Conservation (phyloP, 345 rosid species). For the Acer negundo region DNA sequence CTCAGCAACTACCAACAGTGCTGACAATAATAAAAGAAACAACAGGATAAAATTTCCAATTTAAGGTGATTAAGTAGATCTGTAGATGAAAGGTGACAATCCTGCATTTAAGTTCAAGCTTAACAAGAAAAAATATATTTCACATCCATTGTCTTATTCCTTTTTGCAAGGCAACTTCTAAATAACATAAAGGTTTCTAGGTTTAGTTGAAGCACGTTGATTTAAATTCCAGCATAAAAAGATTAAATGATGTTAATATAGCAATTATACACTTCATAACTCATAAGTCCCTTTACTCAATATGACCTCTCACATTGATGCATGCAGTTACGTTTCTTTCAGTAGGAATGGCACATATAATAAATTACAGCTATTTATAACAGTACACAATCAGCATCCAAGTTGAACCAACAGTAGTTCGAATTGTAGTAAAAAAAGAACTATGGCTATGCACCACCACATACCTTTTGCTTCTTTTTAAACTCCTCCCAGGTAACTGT, state of each 20-base stretch:
- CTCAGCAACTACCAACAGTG: neutral
- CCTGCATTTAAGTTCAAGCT: neutral
- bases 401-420: neutral
- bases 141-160: neutral
- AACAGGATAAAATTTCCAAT: neutral
- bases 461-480: slow-evolving; percentile 90
- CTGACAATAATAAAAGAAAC: neutral
- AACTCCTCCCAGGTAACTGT: slow-evolving; percentile 95
- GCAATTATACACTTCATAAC: neutral
- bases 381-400: neutral
- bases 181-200: neutral
- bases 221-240: neutral
- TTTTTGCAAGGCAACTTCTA: neutral
- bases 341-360: neutral
- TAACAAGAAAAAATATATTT: neutral
- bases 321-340: neutral
- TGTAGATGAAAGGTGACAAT: neutral
- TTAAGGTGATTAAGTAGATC: neutral
- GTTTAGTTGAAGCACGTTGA: neutral
- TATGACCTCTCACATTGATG: neutral
- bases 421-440: neutral
- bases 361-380: neutral
- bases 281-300: neutral
- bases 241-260: neutral
- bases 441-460: neutral